These are phyloP conservation scores for Calonectria leucothoes DNA, from an alignment of 2,329 filamentous ascomycete genomes.

Conservation along the genomic window DNA sequence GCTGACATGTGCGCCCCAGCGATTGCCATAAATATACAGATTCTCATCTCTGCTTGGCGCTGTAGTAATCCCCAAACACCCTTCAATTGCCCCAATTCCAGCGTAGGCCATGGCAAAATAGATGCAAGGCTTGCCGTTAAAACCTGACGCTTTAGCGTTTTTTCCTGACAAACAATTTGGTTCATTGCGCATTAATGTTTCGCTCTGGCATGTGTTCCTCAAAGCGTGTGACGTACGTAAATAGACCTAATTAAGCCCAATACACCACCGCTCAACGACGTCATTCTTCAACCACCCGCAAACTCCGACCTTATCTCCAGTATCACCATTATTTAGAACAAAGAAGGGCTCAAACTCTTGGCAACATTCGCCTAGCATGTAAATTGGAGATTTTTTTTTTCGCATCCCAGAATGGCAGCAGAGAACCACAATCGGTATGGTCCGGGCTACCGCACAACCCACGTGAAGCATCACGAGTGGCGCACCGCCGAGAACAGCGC, in stretches of 20 bases:
- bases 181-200: background rate
- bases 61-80: background rate
- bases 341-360: background rate
- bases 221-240: background rate
- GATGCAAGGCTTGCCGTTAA: background rate
- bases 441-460: conserved; percentile 38
- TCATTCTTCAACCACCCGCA: background rate
- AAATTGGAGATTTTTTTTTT: too few species aligned
- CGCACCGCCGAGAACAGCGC: conserved; percentile 58
- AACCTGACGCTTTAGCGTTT: background rate
- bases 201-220: background rate
- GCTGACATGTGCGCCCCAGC: background rate
- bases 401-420: conserved; percentile 32
- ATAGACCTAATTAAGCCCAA: background rate
- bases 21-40: background rate
- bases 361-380: background rate
- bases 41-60: background rate
- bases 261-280: background rate
- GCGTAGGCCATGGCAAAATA: background rate
- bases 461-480: conserved; percentile 48
- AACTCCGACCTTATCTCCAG: conserved; percentile 15
- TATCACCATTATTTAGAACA: background rate
- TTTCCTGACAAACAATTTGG: background rate
- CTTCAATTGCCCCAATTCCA: background rate
- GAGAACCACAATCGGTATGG: conserved; percentile 41